Evolutionary conservation across 164 flowering plant genomes (phyloP), one percentile per base, ranked within the genome.

Genomic region (Magnolia changhungtana): DNA sequence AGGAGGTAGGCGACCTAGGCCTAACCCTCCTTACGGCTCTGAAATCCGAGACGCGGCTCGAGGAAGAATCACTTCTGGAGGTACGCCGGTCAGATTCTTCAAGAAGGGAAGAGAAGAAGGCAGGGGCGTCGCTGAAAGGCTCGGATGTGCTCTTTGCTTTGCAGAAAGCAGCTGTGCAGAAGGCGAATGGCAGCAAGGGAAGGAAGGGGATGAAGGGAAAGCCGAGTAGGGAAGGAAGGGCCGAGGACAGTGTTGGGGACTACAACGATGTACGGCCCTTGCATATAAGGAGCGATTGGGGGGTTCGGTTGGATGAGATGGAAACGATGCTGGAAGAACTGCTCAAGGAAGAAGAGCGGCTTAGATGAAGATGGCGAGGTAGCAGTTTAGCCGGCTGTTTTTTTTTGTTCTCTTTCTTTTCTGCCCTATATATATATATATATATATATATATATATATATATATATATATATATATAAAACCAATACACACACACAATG

Each of bases 121-220:
- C 7, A n/a, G 55, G 61, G 51, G 7, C 67, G 24, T 61, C 69
- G 16, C 79, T 77, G 3, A 77, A 70, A 8, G 79, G 79, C 7
- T 64, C 61, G 2, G 79, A 75, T 50, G 63, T 77, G n/a, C 75
- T 77, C 2, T n/a, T 77, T 50, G 79, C 79, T 50, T 65, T 77
- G 52, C 79, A 71, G 71, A 77, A 50, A 14, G 69, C 69, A 18
- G 79, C 79, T 7, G 74, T 63, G 16, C 70, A 37, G 50, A 67
- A 55, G 50, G 14, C 13, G n/a, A 23, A 20, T 4, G 45, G 27
- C 51, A 70, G 27, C 13, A 49, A 24, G 7, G 10, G 23, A 5
- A 23, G 51, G 9, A 70, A 63, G 64, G 71, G 73, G 29, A 66
- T 37, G 20, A 31, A 51, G 29, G 50, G 19, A 21, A 69, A 8